These are phyloP conservation scores for Leishmania braziliensis DNA, from an alignment of 208 protist species.

Conservation along the genomic window DNA sequence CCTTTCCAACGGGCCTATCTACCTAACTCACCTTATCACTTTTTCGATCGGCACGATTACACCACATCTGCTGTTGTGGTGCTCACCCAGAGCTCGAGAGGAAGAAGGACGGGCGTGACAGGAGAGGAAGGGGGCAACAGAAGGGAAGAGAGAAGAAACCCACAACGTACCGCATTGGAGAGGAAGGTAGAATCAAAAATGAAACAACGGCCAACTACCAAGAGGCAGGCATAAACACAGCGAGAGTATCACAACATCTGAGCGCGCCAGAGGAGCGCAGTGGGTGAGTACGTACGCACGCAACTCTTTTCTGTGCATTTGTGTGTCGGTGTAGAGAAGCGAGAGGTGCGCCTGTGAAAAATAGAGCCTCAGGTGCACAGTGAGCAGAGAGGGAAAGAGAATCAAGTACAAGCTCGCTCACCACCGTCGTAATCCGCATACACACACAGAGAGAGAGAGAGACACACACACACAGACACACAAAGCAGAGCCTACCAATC, in stretches of 20 bases:
- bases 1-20: not conserved
- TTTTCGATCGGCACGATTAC: not conserved
- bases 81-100: not conserved
- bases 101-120: not conserved
- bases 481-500: not conserved
- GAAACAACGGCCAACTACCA: not conserved
- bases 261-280: not conserved
- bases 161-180: not conserved
- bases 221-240: not conserved
- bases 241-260: not conserved
- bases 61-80: not conserved
- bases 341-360: not conserved
- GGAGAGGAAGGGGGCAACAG: not conserved
- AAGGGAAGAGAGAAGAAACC: not conserved
- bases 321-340: not conserved
- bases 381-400: not conserved
- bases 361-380: not conserved
- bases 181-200: not conserved
- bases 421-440: not conserved
- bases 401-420: not conserved
- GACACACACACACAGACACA: not conserved
- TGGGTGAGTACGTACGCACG: not conserved
- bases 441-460: not conserved
- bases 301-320: not conserved
- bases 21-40: not conserved